Percentiles rank a stretch among this genome's conserved stretches.
Evolutionary conservation across 805 yeast genomes (phyloP).

Genomic region (Candida piceae): DNA sequence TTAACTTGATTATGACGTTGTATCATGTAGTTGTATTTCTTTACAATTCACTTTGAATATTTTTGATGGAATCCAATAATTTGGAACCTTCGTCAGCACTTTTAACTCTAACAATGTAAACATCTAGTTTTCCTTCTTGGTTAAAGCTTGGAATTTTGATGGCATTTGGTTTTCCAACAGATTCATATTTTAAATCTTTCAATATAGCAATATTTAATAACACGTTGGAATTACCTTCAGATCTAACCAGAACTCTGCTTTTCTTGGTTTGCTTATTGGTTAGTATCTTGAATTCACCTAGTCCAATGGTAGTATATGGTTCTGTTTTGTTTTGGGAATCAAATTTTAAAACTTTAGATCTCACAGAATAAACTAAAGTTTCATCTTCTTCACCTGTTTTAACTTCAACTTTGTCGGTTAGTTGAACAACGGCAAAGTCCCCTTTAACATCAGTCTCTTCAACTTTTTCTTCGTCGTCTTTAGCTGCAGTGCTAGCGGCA

Average conservation of each 20-base stretch:
- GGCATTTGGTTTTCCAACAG: constrained; percentile 58
- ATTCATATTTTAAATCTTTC: constrained; percentile 53
- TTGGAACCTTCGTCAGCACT: constrained; percentile 62
- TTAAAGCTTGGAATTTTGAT: constrained; percentile 64
- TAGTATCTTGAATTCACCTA: constrained; percentile 77
- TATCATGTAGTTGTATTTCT: too few species aligned
- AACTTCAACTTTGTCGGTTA: constrained; percentile 47
- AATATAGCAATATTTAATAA: constrained; percentile 63
- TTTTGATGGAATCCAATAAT: constrained; percentile 32
- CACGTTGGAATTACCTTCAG: constrained; percentile 84
- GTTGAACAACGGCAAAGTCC: constrained; percentile 41
- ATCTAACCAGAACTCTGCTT: constrained; percentile 70
- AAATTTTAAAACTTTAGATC: constrained; percentile 65
- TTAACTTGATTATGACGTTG: too few species aligned
- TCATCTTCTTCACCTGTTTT: constrained; percentile 88
- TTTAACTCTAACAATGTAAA: constrained; percentile 73
- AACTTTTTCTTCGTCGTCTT: constrained; percentile 1
- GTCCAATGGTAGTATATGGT: constrained; percentile 62
- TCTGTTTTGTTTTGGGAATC: constrained; percentile 41
- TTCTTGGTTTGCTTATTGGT: constrained; percentile 56
- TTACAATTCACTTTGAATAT: constrained; percentile 15
- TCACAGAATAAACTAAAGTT: constrained; percentile 52
- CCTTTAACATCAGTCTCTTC: constrained; percentile 37
- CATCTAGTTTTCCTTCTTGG: constrained; percentile 51
- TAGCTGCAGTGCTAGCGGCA: too few species aligned